Percentiles rank a stretch among this genome's conserved stretches.
phyloP scores from a whole-genome alignment of 805 yeast species.

The Lachancea waltii region DNA sequence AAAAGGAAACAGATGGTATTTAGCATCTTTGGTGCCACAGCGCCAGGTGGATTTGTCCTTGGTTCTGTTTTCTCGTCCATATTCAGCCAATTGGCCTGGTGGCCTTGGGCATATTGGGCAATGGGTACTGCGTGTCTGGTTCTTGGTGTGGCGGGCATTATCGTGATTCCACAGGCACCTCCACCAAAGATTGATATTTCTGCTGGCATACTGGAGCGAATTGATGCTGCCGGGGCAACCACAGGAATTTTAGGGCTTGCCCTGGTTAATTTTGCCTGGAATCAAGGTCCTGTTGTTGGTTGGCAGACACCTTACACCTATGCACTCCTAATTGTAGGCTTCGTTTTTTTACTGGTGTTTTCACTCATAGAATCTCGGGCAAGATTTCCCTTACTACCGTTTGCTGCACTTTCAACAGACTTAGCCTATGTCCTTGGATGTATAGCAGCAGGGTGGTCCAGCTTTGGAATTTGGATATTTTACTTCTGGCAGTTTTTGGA shows the following conservation, averaged over 20 bases:
- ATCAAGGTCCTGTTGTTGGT: constrained; percentile 60
- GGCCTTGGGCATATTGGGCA: constrained; percentile 59
- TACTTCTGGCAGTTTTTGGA: constrained; percentile 44
- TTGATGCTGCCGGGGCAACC: constrained; percentile 42
- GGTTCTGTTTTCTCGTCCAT: constrained; percentile 50
- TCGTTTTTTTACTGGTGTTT: constrained; percentile 36
- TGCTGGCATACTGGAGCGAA: constrained; percentile 6
- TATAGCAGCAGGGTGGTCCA: constrained; percentile 56
- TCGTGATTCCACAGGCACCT: constrained; percentile 35
- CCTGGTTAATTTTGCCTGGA: constrained; percentile 55
- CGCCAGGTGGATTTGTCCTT: constrained; percentile 54
- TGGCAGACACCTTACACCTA: constrained; percentile 51
- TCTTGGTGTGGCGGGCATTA: constrained; percentile 31
- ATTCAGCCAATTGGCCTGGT: constrained; percentile 38
- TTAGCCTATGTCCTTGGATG: constrained; percentile 42
- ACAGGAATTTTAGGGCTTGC: constrained; percentile 50
- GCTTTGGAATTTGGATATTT: constrained; percentile 60
- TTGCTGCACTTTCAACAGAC: constrained; percentile 36
- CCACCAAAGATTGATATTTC: constrained; percentile 9
- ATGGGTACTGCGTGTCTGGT: constrained; percentile 36
- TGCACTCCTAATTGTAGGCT: constrained; percentile 44
- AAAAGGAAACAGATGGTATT: constrained; percentile 47
- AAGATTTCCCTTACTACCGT: constrained; percentile 45
- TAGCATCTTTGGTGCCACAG: constrained; percentile 52
- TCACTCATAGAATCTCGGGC: constrained; percentile 40